Conservation (phyloP, 257 asterid species). For the Solanum neorickii region DNA sequence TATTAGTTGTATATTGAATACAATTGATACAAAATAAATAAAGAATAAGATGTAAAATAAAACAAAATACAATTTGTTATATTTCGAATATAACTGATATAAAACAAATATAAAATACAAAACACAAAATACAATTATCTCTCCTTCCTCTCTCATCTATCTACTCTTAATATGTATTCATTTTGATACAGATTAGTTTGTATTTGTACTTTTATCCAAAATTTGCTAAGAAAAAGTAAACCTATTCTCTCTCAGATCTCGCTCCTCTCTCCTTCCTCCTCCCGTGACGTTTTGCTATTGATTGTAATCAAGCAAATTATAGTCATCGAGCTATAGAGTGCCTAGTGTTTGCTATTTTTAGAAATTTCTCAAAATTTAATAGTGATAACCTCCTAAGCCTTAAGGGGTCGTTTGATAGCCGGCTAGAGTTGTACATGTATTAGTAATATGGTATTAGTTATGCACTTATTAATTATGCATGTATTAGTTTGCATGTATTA, state of each 20-base stretch:
- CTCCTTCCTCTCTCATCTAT: not conserved
- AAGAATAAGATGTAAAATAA: too few species aligned
- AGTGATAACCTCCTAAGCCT: not conserved
- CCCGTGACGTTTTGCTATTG: not conserved
- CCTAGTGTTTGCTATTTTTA: not conserved
- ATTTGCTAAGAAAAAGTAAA: too few species aligned
- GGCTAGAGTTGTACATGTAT: too few species aligned
- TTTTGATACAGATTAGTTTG: too few species aligned
- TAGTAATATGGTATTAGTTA: too few species aligned
- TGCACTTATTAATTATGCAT: too few species aligned
- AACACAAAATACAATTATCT: not conserved
- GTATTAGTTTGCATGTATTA: too few species aligned
- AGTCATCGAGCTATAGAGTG: not conserved
- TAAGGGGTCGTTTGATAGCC: not conserved
- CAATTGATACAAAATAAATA: not conserved
- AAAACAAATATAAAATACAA: not conserved
- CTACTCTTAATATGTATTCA: not conserved
- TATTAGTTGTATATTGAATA: too few species aligned
- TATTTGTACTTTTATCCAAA: not conserved
- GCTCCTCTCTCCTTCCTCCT: not conserved
- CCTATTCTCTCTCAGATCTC: not conserved
- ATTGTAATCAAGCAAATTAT: too few species aligned
- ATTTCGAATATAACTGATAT: not conserved
- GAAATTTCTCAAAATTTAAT: not conserved
- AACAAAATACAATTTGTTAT: not conserved